These are phyloP conservation scores for Fraxinus xanthoxyloides DNA, from an alignment of 305 asterid species.

Conservation along the genomic window DNA sequence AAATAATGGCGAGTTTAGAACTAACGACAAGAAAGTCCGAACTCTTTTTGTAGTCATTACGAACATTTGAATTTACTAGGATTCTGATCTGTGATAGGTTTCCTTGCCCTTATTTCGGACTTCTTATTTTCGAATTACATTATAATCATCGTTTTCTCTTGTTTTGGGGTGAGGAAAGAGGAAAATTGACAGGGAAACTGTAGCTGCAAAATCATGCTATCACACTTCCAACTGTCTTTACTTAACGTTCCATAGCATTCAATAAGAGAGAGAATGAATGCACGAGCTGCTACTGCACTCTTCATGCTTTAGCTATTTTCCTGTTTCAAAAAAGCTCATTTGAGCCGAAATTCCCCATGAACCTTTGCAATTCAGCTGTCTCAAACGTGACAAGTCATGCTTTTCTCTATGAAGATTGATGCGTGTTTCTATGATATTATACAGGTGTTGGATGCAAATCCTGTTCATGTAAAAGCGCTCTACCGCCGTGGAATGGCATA, in stretches of 20 bases:
- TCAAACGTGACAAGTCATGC: neutral
- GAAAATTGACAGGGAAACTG: neutral
- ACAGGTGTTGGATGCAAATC: slow-evolving; percentile 87
- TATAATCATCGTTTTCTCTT: neutral
- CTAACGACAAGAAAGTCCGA: neutral
- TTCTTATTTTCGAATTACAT: neutral
- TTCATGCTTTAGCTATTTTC: neutral
- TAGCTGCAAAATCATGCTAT: neutral
- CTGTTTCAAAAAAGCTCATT: neutral
- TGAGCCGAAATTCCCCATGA: neutral
- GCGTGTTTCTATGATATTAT: slow-evolving; percentile 2
- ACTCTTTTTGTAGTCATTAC: neutral
- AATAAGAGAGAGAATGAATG: neutral
- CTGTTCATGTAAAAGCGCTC: slow-evolving; percentile 87
- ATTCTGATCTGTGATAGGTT: neutral
- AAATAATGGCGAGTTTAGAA: neutral
- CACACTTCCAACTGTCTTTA: neutral
- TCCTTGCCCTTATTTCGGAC: neutral
- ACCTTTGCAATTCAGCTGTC: neutral
- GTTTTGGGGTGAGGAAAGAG: neutral
- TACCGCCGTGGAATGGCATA: slow-evolving; percentile 98
- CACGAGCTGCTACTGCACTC: neutral
- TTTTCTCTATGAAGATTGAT: neutral
- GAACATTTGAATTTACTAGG: neutral
- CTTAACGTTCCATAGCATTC: neutral